Percentiles rank a stretch among this genome's conserved stretches.
Evolutionary conservation across 805 yeast genomes (phyloP).

Genomic region (Wickerhamomyces chambardii): DNA sequence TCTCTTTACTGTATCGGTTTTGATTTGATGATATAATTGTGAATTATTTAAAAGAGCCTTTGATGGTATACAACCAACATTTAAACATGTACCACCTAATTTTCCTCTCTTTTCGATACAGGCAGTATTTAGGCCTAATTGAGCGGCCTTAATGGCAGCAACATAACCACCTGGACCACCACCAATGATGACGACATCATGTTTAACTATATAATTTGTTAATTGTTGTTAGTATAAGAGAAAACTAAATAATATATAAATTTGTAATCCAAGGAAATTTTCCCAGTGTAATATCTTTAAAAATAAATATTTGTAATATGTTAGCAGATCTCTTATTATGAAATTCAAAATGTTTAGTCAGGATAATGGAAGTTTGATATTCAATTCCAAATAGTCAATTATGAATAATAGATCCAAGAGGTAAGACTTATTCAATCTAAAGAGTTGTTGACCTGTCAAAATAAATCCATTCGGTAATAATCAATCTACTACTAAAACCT

Average conservation of each 20-base stretch:
- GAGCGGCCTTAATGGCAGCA: constrained; percentile 98
- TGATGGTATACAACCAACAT: constrained; percentile 99
- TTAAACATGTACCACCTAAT: constrained; percentile 97
- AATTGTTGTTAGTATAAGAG: not conserved
- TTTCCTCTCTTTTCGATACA: constrained; percentile 96
- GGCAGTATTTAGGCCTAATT: constrained; percentile 88
- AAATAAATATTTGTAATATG: too few relatives aligned
- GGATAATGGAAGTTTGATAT: not conserved
- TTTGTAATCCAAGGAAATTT: not conserved
- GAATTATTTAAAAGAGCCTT: constrained; percentile 94
- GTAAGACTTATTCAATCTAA: too few relatives aligned
- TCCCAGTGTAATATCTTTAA: not conserved
- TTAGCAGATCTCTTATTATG: too few relatives aligned
- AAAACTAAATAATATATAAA: too few relatives aligned
- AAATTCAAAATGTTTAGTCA: too few relatives aligned
- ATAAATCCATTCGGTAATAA: too few relatives aligned
- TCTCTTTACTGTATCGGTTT: constrained; percentile 74
- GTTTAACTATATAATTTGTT: constrained; percentile 31
- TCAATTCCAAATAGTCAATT: not conserved
- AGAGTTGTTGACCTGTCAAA: too few relatives aligned
- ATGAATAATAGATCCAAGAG: too few relatives aligned
- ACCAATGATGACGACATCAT: constrained; percentile 92
- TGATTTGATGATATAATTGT: constrained; percentile 81
- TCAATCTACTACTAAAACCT: too few relatives aligned
- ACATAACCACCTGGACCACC: constrained; percentile 99